Base-by-base conservation (phyloP, 169 alveolate species). In the Perkinsus marinus region DNA sequence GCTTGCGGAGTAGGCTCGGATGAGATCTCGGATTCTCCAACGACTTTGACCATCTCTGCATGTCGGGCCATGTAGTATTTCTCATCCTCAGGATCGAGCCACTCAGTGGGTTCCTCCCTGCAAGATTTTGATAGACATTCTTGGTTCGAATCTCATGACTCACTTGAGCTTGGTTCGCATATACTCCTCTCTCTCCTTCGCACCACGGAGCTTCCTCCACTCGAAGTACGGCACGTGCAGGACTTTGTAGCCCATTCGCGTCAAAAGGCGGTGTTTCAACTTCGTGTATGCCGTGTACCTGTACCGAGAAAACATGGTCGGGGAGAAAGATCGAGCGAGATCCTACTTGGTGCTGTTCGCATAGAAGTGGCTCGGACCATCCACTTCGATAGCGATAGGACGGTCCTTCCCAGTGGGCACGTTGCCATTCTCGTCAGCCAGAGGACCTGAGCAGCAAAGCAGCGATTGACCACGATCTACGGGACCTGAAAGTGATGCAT, bases 351-450 rank as follows among this genome's bases (percentile, higher is more conserved):
- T 94, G 90, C 97, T 96, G 94, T 96, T 96, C 39, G 98, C 97
- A 68, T 97, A 97, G 91, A 97, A 97, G 93, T 97, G 98, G 37
- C 97, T 95, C 0, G 98, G 98, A n/a, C 98, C 98, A 91, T 97
- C 98, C 39, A 97, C 98, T 90, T 97, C 98, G 39, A 97, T 97
- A 39, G 97, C 97, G 39, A 94, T 94, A 26, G 97, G 97, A 38
- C 97, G 94, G 90, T 94, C 96, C 68, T 93, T 94, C 17, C 96
- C 97, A n/a, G 95, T 93, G 37, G 96, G 96, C 5, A 95, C 94
- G 39, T 93, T 93, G 68, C 96, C 96, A 89, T 95, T 39, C 68
- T 92, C 95, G 34, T 95, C 96, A 0, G 95, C 96, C n/a, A 95
- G 92, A 39, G 96, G 96, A 39, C 96, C 96, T 26, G 34, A 26